Base-by-base conservation (phyloP, 176 grass and related monocot species). In the Musa schizocarpa region DNA sequence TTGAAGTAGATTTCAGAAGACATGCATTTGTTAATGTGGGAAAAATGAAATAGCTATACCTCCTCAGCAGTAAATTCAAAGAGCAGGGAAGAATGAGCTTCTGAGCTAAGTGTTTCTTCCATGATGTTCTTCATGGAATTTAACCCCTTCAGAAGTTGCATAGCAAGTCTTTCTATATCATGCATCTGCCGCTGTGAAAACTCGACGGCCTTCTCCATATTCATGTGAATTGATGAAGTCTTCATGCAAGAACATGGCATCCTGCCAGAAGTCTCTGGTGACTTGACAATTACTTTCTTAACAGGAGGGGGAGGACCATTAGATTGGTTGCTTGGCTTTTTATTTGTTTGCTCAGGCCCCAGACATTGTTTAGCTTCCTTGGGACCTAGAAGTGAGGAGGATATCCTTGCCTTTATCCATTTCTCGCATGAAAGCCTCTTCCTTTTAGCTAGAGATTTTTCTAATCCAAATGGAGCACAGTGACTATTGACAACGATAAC, bases 131-230 rank as follows among this genome's bases (percentile, higher is more conserved):
- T 98, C 90, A 91, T 89, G 50, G 84, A 82, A 75, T 81, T 91
- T 86, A 98, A 88, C 53, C 80, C 88, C 74, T 80, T 87, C n/a
- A 98, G 82, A 89, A 98, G 90, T 75, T 86, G 90, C 78, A 68
- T 80, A 69, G 90, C 76, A 83, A 98, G 81, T 75, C 78, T 93
- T 79, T 93, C 94, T 75, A 93, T 83, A 72, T 91, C 94, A 43
- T 89, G 94, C 90, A 98, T 93, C 80, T 98, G 94, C 55, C 86
- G 81, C 65, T 87, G 88, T 71, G 90, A 87, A 80, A 98, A 98
- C 56, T 93, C 86, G 53, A 93, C 84, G 73, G 84, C 86, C 69
- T 98, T 93, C 82, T 85, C 82, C 11, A 82, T 87, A 75, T 98
- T 80, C 53, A 89, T 76, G 48, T 85, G 65, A 81, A 75, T 26